Evolutionary conservation across 495 filamentous ascomycete genomes (phyloP), one percentile per base, ranked within the genome.

Genomic region (Pyrenula massariospora): DNA sequence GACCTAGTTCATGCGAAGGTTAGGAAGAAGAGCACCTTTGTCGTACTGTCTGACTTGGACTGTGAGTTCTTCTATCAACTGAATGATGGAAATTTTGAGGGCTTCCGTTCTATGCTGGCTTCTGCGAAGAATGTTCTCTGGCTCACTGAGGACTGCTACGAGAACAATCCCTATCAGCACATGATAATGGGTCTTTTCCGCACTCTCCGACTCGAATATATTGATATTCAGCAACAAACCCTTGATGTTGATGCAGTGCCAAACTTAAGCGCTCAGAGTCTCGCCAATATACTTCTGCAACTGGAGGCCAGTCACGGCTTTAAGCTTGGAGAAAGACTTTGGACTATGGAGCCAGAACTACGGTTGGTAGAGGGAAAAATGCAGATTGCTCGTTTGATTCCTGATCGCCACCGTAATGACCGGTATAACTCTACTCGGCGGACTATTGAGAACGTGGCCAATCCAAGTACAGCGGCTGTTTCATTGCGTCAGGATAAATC

Each of bases 341-440:
- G 66, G 66, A 60, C 62, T 8, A 57, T 31, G 11, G 70, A 73
- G 57, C 67, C 62, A 1, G 70, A 73, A 57, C 21, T 62, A 0
- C 54, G 57, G 22, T n/a, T 65, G 8, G 54, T 65, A 0, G 31
- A 57, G n/a, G 62, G 60, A n/a, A 50, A 52, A 22, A 52, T 58
- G 2, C 20, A 65, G 10, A 63, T 71, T 51, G 65, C 68, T 12
- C 62, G 68, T 3, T 42, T 69, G 0, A 5, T 58, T 3, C 47
- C 24, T 1, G 60, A 60, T 22, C 22, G 24, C 2, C 48, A 52
- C 12, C 48, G 55, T 3, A 71, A 71, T 53, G 57, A 63, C 52
- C 58, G 62, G n/a, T 63, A 65, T n/a, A 71, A 69, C 36, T 61
- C 68, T 3, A 12, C 22, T 1, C 59, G 62, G 25, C 62, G 64